phyloP scores from a whole-genome alignment of 208 protist species.

The Leishmania guyanensis region DNA sequence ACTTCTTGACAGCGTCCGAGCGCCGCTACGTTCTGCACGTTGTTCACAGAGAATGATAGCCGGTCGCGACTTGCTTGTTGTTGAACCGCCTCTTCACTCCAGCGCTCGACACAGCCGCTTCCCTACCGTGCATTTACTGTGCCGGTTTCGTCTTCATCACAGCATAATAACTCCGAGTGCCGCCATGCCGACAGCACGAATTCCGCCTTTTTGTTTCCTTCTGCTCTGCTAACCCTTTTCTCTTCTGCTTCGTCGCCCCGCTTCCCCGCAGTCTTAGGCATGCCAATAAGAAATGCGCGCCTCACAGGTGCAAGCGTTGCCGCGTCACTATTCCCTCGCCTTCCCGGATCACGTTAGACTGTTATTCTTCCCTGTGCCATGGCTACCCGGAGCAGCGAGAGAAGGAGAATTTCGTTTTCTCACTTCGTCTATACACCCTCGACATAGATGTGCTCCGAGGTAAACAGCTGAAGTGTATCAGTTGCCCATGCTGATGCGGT shows the following conservation, averaged over 20 bases:
- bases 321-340: background rate
- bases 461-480: background rate
- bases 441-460: background rate
- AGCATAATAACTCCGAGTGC: background rate
- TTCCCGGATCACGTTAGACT: background rate
- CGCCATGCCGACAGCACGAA: background rate
- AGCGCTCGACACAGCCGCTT: background rate
- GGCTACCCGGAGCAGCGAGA: background rate
- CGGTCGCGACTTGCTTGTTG: background rate
- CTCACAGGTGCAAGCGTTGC: too few relatives aligned
- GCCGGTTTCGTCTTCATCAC: too few relatives aligned
- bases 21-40: slow-evolving; percentile 32
- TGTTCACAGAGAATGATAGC: background rate
- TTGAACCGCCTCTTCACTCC: slow-evolving; percentile 5
- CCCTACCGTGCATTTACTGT: background rate
- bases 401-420: background rate
- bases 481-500: background rate
- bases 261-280: background rate
- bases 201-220: background rate
- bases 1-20: slow-evolving; percentile 59
- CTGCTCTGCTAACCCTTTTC: background rate
- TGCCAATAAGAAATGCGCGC: background rate
- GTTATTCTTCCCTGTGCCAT: too few relatives aligned
- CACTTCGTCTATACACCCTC: background rate
- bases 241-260: background rate